A percentile compares a stretch with the other conserved stretches of the same genome.
These are phyloP conservation scores for Backusella sp. DNA, from an alignment of 192 early-diverging fungal species.

Conservation along the genomic window DNA sequence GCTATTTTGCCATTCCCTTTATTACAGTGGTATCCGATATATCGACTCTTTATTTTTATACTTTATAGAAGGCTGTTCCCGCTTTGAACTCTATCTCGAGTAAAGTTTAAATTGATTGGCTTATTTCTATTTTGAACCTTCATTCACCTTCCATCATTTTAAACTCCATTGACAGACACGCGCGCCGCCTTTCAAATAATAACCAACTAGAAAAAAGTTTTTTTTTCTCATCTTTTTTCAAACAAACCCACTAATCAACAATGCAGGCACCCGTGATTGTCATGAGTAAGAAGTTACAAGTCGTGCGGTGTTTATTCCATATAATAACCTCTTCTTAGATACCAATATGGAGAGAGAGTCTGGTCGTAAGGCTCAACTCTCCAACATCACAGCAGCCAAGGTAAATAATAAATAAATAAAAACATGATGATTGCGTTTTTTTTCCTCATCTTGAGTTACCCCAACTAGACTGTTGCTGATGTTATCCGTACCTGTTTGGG, in stretches of 20 bases:
- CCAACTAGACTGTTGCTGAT: conserved; percentile 86
- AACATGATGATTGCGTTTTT: background rate
- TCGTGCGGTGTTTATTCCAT: background rate
- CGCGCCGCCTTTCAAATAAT: conserved; percentile 5
- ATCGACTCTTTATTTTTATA: too few relatives aligned
- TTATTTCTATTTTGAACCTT: background rate
- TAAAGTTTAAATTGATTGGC: background rate
- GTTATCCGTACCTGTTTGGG: conserved; percentile 98
- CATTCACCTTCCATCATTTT: background rate
- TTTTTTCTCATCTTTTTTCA: background rate
- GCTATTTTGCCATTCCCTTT: background rate
- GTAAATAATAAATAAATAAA: conserved; percentile 38
- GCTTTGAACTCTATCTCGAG: background rate
- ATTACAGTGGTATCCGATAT: too few relatives aligned
- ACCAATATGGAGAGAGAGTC: conserved; percentile 91
- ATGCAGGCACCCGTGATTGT: conserved; percentile 89
- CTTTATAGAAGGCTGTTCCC: background rate
- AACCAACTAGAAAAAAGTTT: background rate
- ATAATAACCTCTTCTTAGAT: conserved; percentile 43
- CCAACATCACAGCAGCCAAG: conserved; percentile 98
- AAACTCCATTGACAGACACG: conserved; percentile 3
- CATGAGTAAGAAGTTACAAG: conserved; percentile 62
- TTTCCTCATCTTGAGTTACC: too few relatives aligned
- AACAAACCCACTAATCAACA: conserved; percentile 26
- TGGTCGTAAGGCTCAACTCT: conserved; percentile 95